phyloP scores from a whole-genome alignment of 805 yeast genomes.

The Metschnikowia arizonensis region DNA sequence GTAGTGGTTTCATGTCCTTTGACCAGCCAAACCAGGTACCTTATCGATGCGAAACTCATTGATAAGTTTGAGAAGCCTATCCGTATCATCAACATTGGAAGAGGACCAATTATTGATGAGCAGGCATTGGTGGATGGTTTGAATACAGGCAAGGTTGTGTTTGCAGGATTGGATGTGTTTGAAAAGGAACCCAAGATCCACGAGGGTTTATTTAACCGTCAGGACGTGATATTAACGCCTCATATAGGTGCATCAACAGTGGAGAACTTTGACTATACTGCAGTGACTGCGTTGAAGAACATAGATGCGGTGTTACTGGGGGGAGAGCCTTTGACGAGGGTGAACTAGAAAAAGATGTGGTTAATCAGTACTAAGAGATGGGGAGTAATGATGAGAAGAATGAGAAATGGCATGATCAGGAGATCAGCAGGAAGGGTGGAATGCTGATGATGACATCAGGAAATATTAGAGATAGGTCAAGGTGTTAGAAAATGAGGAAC shows the following conservation, averaged over 20 bases:
- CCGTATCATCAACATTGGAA: constrained; percentile 67
- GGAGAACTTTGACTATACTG: constrained; percentile 47
- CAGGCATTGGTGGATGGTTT: constrained; percentile 60
- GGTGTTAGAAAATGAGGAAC: too few relatives aligned
- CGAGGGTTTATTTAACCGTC: constrained; percentile 46
- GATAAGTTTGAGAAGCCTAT: constrained; percentile 48
- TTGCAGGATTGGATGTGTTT: constrained; percentile 73
- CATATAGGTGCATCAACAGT: constrained; percentile 56
- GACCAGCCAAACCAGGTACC: constrained; percentile 50
- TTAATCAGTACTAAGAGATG: too few relatives aligned
- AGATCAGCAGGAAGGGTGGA: too few relatives aligned
- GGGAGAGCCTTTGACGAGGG: constrained; percentile 21
- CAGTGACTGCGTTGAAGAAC: constrained; percentile 51
- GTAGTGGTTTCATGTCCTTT: constrained; percentile 67
- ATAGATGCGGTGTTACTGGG: constrained; percentile 44
- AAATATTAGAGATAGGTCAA: too few relatives aligned
- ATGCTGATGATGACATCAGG: too few relatives aligned
- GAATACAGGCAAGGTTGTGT: constrained; percentile 52
- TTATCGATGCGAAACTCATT: constrained; percentile 49
- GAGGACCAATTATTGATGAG: constrained; percentile 68
- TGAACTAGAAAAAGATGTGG: constrained; percentile 10
- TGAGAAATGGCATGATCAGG: too few relatives aligned
- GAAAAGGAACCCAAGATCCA: constrained; percentile 58
- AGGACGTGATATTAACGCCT: constrained; percentile 65
- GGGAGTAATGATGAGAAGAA: too few relatives aligned